Conservation (phyloP, 2,329 filamentous ascomycete species). For the Pseudogymnoascus sp. region DNA sequence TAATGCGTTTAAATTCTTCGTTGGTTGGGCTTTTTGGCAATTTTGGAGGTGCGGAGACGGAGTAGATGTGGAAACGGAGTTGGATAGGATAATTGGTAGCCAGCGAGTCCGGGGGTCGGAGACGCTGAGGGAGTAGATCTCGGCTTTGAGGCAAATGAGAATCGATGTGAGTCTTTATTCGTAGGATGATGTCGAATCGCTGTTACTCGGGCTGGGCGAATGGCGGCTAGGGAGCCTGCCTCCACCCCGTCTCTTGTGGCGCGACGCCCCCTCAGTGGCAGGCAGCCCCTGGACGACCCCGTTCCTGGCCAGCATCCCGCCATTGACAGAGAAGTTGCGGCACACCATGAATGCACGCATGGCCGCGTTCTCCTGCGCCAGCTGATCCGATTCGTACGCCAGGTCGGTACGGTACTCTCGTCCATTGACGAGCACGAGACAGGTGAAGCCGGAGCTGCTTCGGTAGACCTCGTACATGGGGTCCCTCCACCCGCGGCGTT, state of each 20-base stretch:
- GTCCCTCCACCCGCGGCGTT: conserved; percentile 86
- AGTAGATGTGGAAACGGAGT: conserved; percentile 11
- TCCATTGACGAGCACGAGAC: conserved; percentile 89
- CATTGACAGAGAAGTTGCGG: conserved; percentile 93
- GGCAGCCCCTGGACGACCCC: conserved; percentile 60
- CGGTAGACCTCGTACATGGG: conserved; percentile 79
- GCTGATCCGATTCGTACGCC: conserved; percentile 68
- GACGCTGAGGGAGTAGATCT: conserved; percentile 12
- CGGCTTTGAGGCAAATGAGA: conserved; percentile 12
- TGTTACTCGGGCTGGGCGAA: conserved; percentile 27
- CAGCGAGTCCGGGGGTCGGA: conserved; percentile 13
- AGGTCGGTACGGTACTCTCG: conserved; percentile 91
- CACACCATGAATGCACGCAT: conserved; percentile 97
- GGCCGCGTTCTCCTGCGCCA: conserved; percentile 87
- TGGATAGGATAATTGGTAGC: conserved; percentile 9
- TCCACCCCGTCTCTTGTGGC: conserved; percentile 23
- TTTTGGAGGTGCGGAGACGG: background rate
- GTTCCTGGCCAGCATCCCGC: conserved; percentile 73
- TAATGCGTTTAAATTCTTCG: conserved; percentile 11
- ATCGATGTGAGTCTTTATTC: conserved; percentile 10
- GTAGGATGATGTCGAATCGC: conserved; percentile 26
- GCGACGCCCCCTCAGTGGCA: conserved; percentile 30
- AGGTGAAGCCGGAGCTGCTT: conserved; percentile 68
- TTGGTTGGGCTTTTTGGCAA: conserved; percentile 6
- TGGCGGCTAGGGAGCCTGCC: conserved; percentile 23